These are phyloP conservation scores for Lathyrus aphaca DNA, from an alignment of 306 rosid genomes.

Conservation along the genomic window DNA sequence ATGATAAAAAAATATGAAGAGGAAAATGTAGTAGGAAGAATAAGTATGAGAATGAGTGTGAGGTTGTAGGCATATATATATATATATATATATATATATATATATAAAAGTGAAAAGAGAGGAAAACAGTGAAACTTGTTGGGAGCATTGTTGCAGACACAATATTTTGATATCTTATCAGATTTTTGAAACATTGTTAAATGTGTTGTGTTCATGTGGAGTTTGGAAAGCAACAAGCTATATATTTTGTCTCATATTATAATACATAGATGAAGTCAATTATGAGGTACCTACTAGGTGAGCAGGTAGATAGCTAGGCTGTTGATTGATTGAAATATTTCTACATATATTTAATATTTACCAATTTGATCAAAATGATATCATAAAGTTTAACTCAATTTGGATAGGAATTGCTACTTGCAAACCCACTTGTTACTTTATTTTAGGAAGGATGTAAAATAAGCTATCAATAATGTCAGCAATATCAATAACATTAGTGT, in stretches of 20 bases:
- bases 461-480: constrained; percentile 1
- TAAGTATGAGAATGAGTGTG: constrained; percentile 29
- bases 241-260: constrained; percentile 25
- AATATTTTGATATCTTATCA: too few relatives aligned
- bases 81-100: background rate
- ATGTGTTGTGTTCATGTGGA: background rate
- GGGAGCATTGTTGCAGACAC: background rate
- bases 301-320: background rate
- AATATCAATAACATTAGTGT: background rate
- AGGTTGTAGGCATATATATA: constrained; percentile 49
- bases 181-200: background rate
- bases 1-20: constrained; percentile 27
- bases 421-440: constrained; percentile 8
- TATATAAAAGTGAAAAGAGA: constrained; percentile 18
- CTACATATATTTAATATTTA: background rate
- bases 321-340: background rate
- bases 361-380: constrained; percentile 14
- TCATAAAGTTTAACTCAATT: constrained; percentile 1
- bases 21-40: constrained; percentile 8
- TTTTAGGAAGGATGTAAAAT: constrained; percentile 2
- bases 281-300: constrained; percentile 12
- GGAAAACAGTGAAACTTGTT: background rate
- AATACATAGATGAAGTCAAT: constrained; percentile 9
- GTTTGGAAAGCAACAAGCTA: background rate
- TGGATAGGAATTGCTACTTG: constrained; percentile 17